Evolutionary conservation across 192 early-diverging fungal genomes (phyloP).

Genomic region (Diversispora epigaea): DNA sequence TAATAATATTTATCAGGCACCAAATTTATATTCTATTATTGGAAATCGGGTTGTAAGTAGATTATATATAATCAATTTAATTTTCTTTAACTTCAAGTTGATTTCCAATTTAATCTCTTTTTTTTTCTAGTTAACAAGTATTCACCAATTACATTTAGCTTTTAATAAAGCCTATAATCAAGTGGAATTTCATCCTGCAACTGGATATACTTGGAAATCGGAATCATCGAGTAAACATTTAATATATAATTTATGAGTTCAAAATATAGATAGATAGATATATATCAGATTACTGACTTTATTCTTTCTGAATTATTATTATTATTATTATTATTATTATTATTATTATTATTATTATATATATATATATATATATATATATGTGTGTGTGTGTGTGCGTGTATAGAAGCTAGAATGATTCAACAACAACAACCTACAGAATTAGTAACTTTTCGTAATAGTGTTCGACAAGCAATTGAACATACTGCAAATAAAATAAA

Average conservation of each 20-base stretch:
- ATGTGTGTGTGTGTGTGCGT: no score
- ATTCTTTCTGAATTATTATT: background rate
- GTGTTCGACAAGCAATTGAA: no score
- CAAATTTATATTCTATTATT: constrained; percentile 67
- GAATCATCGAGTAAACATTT: background rate
- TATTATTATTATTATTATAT: background rate
- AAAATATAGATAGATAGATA: no score
- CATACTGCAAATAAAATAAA: background rate
- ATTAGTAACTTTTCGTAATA: constrained; percentile 8
- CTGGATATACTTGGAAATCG: constrained; percentile 57
- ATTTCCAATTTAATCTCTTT: background rate
- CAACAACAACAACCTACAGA: constrained; percentile 22
- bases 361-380: no score
- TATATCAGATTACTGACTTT: background rate
- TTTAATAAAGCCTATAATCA: constrained; percentile 54
- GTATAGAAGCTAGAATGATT: constrained; percentile 5
- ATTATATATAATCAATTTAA: background rate
- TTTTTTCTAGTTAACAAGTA: constrained; percentile 46
- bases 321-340: background rate
- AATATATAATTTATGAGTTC: background rate
- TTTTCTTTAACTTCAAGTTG: background rate
- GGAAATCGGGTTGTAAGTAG: constrained; percentile 62
- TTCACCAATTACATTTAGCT: constrained; percentile 54
- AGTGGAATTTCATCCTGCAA: constrained; percentile 59
- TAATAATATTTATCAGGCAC: constrained; percentile 73